Base-by-base conservation (phyloP, 768 basidiomycete genomes). In the Panellus pusillus region DNA sequence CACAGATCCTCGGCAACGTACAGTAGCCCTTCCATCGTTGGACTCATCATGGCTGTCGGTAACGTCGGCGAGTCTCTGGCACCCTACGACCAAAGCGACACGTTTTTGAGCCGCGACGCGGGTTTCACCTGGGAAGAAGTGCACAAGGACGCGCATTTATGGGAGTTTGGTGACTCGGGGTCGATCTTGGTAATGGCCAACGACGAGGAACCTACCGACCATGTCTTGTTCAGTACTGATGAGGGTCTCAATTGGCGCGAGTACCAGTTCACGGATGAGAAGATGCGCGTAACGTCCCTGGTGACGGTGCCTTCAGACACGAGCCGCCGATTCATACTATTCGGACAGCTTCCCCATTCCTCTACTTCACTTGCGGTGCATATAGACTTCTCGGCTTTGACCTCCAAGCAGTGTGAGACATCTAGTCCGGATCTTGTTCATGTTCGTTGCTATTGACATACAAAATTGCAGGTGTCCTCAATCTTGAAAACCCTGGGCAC, bases 41-140 rank as follows among this genome's bases (percentile, higher is more conserved):
- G 97, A 12, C 77, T 99, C 12, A 79, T 99, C 70, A 91, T 99
- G 81, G 97, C 89, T 1, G 94, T 98, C 41, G 97, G 97, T 8
- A 98, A 93, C 62, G 95, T 99, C 13, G 97, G 97, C 37, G 88
- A 93, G 58, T 66, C 73, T 1, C 81, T 99, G 2, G 84, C 82
- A 0, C 74, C 84, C 0, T 99, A 99, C 72, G 79, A 76, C 4
- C 89, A 98, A 28, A 86, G 87, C 55, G 96, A 98, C 68, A 97
- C 94, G 2, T 98, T 97, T 86, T 79, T 98, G 38, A 93, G 91
- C 51, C 91, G 97, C 4, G 93, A 99, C 62, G 97, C 85, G 2
- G 97, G 97, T 9, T 97, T 97, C 72, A 93, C 91, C 0, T 99
- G 97, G 97, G 85, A 97, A 67, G 97, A 99, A 72, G 88, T 99